phyloP scores from a whole-genome alignment of 1,139 yeast species.

The Debaryomycetaceae sp. region DNA sequence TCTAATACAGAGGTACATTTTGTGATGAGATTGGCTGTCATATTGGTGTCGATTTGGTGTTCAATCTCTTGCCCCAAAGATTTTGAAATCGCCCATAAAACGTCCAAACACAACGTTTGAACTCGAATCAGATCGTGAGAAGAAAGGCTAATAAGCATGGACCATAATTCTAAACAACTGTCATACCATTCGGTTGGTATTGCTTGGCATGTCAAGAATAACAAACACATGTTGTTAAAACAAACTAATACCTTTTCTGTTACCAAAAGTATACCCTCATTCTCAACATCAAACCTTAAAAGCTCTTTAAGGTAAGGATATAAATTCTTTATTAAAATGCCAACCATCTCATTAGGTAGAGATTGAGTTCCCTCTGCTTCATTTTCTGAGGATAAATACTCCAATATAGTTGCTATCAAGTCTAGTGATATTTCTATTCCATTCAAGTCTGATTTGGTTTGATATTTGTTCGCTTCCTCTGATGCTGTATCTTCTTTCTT shows the following conservation, averaged over 20 bases:
- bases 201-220: constrained; percentile 31
- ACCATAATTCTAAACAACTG: constrained; percentile 36
- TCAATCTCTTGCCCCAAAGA: constrained; percentile 35
- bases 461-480: constrained; percentile 24
- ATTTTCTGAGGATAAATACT: constrained; percentile 41
- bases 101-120: constrained; percentile 51
- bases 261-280: constrained; percentile 29
- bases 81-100: constrained; percentile 59
- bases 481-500: constrained; percentile 24
- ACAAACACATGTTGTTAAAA: constrained; percentile 68
- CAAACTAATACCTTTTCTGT: constrained; percentile 57
- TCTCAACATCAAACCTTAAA: constrained; percentile 25
- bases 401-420: constrained; percentile 70
- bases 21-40: constrained; percentile 23
- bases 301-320: constrained; percentile 43
- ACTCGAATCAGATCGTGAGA: constrained; percentile 19
- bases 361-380: constrained; percentile 10
- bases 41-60: constrained; percentile 17
- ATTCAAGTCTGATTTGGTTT: constrained; percentile 54
- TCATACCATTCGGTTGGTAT: constrained; percentile 39
- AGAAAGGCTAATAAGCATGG: constrained; percentile 18
- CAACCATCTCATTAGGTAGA: constrained; percentile 16
- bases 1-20: constrained; percentile 15
- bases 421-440: constrained; percentile 72
- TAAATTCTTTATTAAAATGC: constrained; percentile 25